Conservation (phyloP, 2,329 filamentous ascomycete species). For the Leptographium lundbergii region DNA sequence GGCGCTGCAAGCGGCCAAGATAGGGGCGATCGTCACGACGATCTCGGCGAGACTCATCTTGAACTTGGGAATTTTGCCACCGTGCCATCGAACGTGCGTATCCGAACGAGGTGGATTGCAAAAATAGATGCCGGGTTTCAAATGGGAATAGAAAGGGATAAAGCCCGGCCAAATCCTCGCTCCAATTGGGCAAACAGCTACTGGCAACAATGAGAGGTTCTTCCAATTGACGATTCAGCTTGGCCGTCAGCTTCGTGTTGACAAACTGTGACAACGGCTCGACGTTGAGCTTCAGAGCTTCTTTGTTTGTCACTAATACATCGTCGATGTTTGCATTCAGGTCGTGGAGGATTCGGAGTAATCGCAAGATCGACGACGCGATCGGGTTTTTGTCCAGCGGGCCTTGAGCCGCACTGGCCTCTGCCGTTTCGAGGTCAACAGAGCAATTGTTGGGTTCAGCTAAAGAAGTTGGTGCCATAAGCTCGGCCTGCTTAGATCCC, state of each 20-base stretch:
- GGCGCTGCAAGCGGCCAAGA: slow-evolving; percentile 79
- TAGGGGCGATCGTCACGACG: slow-evolving; percentile 84
- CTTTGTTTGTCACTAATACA: slow-evolving; percentile 67
- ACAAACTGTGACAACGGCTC: slow-evolving; percentile 91
- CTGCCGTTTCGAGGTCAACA: not conserved
- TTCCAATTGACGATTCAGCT: slow-evolving; percentile 91
- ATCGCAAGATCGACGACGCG: slow-evolving; percentile 73
- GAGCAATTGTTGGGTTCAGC: slow-evolving; percentile 32
- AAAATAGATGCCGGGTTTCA: slow-evolving; percentile 89
- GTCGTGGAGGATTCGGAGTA: slow-evolving; percentile 83
- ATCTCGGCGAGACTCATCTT: slow-evolving; percentile 69
- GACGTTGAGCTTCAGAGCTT: slow-evolving; percentile 54
- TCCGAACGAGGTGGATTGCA: slow-evolving; percentile 96
- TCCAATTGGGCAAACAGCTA: slow-evolving; percentile 91
- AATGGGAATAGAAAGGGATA: slow-evolving; percentile 98
- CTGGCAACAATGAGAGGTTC: slow-evolving; percentile 95
- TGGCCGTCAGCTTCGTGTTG: slow-evolving; percentile 95
- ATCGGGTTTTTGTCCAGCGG: slow-evolving; percentile 68
- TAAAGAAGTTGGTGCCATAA: slow-evolving; percentile 30
- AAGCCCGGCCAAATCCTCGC: slow-evolving; percentile 80
- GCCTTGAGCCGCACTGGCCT: slow-evolving; percentile 48
- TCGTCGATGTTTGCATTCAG: slow-evolving; percentile 91
- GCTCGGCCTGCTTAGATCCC: slow-evolving; percentile 67
- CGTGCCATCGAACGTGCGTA: slow-evolving; percentile 95
- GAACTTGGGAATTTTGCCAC: slow-evolving; percentile 85